Evolutionary conservation across 2,329 filamentous ascomycete genomes (phyloP).

Genomic region (Penicillium frequentans): DNA sequence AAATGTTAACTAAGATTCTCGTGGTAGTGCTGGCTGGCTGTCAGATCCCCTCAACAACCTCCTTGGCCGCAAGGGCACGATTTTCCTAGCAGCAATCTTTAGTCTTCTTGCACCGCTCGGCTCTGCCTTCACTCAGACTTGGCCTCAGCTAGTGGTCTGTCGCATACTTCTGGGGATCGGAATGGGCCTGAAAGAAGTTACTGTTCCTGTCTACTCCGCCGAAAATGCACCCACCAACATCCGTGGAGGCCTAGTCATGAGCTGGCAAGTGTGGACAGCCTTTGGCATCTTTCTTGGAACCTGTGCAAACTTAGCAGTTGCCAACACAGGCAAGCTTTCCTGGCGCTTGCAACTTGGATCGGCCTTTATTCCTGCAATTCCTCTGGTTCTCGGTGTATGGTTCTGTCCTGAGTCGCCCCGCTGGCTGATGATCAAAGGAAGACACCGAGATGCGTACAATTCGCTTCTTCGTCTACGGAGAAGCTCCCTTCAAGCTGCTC

Average conservation of each 20-base stretch:
- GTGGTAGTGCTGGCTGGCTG: constrained; percentile 16
- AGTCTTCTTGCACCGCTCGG: constrained; percentile 19
- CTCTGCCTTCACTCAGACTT: constrained; percentile 15
- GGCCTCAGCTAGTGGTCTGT: constrained; percentile 16
- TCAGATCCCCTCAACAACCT: constrained; percentile 19
- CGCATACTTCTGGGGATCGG: constrained; percentile 35
- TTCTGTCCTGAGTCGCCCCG: constrained; percentile 44
- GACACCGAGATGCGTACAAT: constrained; percentile 29
- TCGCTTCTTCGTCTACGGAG: constrained; percentile 38
- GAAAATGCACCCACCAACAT: constrained; percentile 56
- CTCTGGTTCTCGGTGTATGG: constrained; percentile 47
- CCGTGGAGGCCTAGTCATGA: constrained; percentile 56
- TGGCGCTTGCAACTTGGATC: constrained; percentile 51
- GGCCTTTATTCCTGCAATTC: constrained; percentile 49
- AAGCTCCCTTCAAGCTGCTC: constrained; percentile 35
- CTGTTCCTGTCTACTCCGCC: constrained; percentile 56
- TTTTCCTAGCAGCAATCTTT: constrained; percentile 19
- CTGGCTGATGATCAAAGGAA: constrained; percentile 38
- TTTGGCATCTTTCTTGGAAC: constrained; percentile 44
- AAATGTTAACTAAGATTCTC: neutral
- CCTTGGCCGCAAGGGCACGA: constrained; percentile 19
- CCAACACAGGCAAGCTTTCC: constrained; percentile 36
- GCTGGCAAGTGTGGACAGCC: constrained; percentile 55
- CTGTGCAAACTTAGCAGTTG: constrained; percentile 44
- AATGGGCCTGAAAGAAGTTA: constrained; percentile 38